A percentile compares a stretch with the other conserved stretches of the same genome.
Evolutionary conservation across 768 basidiomycete species (phyloP).

Genomic region (Podaxis sp.): DNA sequence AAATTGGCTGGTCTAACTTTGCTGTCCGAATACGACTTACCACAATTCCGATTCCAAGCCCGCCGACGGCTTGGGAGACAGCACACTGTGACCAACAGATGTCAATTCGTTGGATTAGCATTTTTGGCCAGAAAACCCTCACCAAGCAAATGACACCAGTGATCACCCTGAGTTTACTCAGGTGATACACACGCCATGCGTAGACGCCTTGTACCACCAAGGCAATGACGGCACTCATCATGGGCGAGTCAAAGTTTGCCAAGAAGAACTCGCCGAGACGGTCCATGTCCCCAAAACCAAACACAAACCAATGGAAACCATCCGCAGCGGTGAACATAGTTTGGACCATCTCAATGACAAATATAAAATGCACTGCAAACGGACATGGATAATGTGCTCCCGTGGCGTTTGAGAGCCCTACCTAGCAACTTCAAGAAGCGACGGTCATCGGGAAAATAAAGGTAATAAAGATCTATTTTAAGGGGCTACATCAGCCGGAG

Average conservation of each 20-base stretch:
- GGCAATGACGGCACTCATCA: background rate
- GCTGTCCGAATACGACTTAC: background rate
- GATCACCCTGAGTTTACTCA: background rate
- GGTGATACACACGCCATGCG: constrained; percentile 4
- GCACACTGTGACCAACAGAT: background rate
- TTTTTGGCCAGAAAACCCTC: background rate
- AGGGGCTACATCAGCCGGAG: background rate
- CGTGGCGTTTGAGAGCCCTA: background rate
- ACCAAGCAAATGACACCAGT: background rate
- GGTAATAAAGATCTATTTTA: constrained; percentile 1
- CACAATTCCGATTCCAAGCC: constrained; percentile 4
- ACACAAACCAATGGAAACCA: constrained; percentile 11
- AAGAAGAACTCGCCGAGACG: constrained; percentile 1
- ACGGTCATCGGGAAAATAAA: constrained; percentile 4
- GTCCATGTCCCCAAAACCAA: constrained; percentile 3
- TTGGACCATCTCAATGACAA: constrained; percentile 3
- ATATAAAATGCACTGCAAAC: background rate
- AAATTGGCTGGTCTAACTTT: background rate
- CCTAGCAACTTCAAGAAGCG: background rate
- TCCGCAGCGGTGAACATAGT: constrained; percentile 4
- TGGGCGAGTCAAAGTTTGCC: background rate
- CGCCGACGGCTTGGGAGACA: background rate
- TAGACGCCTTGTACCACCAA: background rate
- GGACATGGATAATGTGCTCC: background rate
- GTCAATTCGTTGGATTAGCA: background rate